Evolutionary conservation across 2,329 filamentous ascomycete species (phyloP), one percentile per base, ranked within the genome.

Genomic region (Aspergillus niger): DNA sequence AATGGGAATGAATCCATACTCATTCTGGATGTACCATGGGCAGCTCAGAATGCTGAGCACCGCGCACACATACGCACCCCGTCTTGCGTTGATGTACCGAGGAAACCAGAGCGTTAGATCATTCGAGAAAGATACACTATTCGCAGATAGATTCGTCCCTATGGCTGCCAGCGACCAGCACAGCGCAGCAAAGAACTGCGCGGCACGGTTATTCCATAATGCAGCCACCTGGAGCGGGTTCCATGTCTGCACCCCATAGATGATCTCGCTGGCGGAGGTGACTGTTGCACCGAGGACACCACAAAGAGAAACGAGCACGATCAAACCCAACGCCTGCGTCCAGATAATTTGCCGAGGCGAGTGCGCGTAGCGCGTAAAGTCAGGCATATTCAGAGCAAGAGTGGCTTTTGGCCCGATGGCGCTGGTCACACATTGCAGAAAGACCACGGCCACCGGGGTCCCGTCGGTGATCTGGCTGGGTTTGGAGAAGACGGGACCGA

Each of bases 351-450:
- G 51, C 5, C 56, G 55, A 0, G 58, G 58, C 2, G 52, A 32
- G 24, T 58, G 56, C 3, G 61, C 52, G 51, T 61, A 63, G 2
- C 61, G 58, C 15, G 58, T 61, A 17, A 63, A 63, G n/a, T 63
- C 61, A 32, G 43, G 13, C 17, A 20, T 61, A 58, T 56, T 61
- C 13, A 61, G 26, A 15, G 59, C 59, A 3, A 61, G 59, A 11
- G 59, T 61, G 13, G 59, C 59, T 39, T 61, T 61, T 5, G 59
- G 59, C 2, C 59, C 59, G 32, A 61, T 61, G 8, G 59, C 56
- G 4, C 50, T 58, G n/a, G 59, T 61, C 5, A 58, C 51, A 20
- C 59, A 61, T 52, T 61, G 59, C 2, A 61, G 58, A 38, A 63
- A 63, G 11, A 63, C 58, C 15, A 63, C 55, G 0, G 58, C 58